phyloP scores from a whole-genome alignment of 2,329 filamentous ascomycete genomes.

The Knoxdaviesia proteae region DNA sequence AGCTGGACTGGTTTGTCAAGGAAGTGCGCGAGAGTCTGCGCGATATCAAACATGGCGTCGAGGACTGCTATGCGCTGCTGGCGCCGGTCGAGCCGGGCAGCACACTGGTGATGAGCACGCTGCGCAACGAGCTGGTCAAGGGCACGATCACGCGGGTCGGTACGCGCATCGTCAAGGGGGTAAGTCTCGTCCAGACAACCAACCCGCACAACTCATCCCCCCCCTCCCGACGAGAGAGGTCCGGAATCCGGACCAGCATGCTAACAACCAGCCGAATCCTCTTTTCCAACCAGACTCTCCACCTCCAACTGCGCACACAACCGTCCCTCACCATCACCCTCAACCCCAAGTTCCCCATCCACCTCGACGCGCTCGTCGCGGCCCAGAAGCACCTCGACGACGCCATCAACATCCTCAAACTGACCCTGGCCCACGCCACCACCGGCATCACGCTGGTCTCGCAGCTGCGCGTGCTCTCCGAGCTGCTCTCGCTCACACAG shows the following conservation, averaged over 20 bases:
- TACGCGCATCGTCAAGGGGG: slow-evolving; percentile 77
- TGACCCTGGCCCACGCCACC: slow-evolving; percentile 41
- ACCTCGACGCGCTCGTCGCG: slow-evolving; percentile 47
- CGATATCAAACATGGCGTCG: slow-evolving; percentile 43
- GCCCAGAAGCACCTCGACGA: slow-evolving; percentile 63
- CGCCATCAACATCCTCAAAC: slow-evolving; percentile 62
- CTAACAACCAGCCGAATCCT: background rate
- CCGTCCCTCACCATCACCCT: slow-evolving; percentile 27
- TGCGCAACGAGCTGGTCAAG: slow-evolving; percentile 75
- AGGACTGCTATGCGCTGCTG: slow-evolving; percentile 75
- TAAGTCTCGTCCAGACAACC: slow-evolving; percentile 20
- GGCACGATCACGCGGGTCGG: slow-evolving; percentile 81
- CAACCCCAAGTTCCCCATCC: slow-evolving; percentile 26
- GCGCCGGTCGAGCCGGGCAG: slow-evolving; percentile 68
- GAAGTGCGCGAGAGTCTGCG: slow-evolving; percentile 26
- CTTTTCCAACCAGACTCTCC: slow-evolving; percentile 37
- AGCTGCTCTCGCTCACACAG: slow-evolving; percentile 29
- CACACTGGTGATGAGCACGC: slow-evolving; percentile 74
- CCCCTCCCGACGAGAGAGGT: background rate
- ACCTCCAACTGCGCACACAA: slow-evolving; percentile 55
- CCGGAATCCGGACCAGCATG: background rate
- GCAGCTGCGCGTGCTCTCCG: slow-evolving; percentile 33
- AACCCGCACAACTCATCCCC: background rate
- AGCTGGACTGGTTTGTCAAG: slow-evolving; percentile 32
- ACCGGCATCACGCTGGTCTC: slow-evolving; percentile 34